Evolutionary conservation across 2,329 filamentous ascomycete species (phyloP).

Genomic region (Calonectria pauciramosa): DNA sequence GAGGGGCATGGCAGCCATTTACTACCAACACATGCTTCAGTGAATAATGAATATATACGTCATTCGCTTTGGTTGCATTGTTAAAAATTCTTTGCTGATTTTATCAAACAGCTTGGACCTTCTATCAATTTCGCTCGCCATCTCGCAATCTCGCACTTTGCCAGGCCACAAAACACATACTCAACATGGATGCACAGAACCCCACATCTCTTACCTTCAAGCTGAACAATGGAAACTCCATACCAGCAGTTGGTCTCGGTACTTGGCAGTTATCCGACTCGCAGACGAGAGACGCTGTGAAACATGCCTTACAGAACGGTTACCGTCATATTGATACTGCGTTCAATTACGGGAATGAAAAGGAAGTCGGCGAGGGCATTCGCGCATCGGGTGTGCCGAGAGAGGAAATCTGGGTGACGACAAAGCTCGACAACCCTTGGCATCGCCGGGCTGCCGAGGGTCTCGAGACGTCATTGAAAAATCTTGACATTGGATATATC

Average conservation of each 20-base stretch:
- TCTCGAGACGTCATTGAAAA: conserved; percentile 64
- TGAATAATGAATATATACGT: background rate
- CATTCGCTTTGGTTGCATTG: background rate
- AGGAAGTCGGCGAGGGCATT: conserved; percentile 66
- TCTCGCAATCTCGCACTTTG: background rate
- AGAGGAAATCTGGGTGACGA: conserved; percentile 72
- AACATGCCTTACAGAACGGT: conserved; percentile 67
- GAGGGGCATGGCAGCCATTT: background rate
- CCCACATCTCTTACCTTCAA: conserved; percentile 15
- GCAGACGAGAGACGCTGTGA: conserved; percentile 62
- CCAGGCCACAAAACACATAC: background rate
- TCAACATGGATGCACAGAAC: conserved; percentile 18
- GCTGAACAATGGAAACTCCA: conserved; percentile 25
- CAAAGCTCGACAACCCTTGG: conserved; percentile 76
- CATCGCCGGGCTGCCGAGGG: conserved; percentile 73
- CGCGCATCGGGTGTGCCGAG: conserved; percentile 60
- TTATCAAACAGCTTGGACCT: background rate
- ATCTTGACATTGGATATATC: conserved; percentile 66
- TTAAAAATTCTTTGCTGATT: background rate
- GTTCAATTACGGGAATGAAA: conserved; percentile 74
- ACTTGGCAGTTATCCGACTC: conserved; percentile 64
- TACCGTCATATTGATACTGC: conserved; percentile 74
- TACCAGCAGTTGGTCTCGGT: conserved; percentile 30
- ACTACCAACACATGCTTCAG: background rate
- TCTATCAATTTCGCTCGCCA: background rate